phyloP scores from a whole-genome alignment of 495 filamentous ascomycete species.

The Echria macrotheca region DNA sequence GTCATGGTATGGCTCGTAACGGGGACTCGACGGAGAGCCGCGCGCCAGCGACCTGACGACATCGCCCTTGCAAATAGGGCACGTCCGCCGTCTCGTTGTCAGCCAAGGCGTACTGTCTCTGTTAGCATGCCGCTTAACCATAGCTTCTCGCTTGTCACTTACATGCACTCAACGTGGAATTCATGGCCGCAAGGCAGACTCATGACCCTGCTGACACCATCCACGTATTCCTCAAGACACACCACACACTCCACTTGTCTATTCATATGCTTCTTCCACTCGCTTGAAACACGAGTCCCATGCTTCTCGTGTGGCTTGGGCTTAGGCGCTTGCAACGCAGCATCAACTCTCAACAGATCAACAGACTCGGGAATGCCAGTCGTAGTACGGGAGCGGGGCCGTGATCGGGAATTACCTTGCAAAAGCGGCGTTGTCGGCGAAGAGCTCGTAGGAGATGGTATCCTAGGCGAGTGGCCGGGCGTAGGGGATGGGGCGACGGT shows the following conservation, averaged over 20 bases:
- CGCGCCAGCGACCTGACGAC: conserved; percentile 63
- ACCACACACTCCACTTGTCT: conserved; percentile 95
- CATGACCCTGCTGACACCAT: conserved; percentile 93
- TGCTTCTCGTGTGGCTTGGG: conserved; percentile 45
- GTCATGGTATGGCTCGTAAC: conserved; percentile 46
- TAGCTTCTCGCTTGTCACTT: conserved; percentile 43
- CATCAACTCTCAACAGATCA: conserved; percentile 31
- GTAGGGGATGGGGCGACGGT: conserved; percentile 63
- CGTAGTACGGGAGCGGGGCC: conserved; percentile 62
- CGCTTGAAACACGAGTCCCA: conserved; percentile 38
- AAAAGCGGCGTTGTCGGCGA: conserved; percentile 76
- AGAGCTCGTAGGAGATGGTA: conserved; percentile 51
- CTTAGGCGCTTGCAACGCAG: conserved; percentile 29
- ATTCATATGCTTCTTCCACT: conserved; percentile 79
- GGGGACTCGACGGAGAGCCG: conserved; percentile 39
- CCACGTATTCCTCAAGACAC: conserved; percentile 93
- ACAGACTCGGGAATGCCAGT: conserved; percentile 49
- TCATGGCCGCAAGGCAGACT: conserved; percentile 97
- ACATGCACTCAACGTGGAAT: conserved; percentile 99
- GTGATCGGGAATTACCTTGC: conserved; percentile 48
- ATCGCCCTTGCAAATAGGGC: conserved; percentile 96
- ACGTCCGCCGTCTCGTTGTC: conserved; percentile 87
- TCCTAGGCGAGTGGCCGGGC: conserved; percentile 41
- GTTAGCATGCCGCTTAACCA: no score
- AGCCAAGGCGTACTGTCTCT: conserved; percentile 87